These are phyloP conservation scores for Cutaneotrichosporon cavernicola DNA, from an alignment of 1,284 basidiomycete species.

Conservation along the genomic window DNA sequence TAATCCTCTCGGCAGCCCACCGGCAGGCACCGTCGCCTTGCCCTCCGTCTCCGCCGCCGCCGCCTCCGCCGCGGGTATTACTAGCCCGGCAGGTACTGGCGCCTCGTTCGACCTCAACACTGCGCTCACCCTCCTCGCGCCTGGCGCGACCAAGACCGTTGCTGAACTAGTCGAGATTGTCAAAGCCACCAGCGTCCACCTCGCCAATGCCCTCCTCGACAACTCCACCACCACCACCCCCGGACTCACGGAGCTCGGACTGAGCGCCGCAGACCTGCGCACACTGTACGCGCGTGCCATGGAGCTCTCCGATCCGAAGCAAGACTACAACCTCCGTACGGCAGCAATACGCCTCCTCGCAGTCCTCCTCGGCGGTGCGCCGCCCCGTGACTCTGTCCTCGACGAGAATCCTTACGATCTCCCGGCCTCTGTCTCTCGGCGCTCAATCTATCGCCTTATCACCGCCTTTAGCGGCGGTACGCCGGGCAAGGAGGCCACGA, in stretches of 20 bases:
- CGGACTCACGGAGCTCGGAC: slow-evolving; percentile 19
- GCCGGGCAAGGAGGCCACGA: slow-evolving; percentile 23
- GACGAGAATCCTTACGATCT: slow-evolving; percentile 22
- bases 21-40: slow-evolving; percentile 14
- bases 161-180: slow-evolving; percentile 36
- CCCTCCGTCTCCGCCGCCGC: neutral
- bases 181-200: slow-evolving; percentile 39
- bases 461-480: slow-evolving; percentile 23
- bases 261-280: slow-evolving; percentile 27
- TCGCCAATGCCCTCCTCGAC: slow-evolving; percentile 33
- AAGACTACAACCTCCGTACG: slow-evolving; percentile 36
- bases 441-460: slow-evolving; percentile 38
- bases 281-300: slow-evolving; percentile 37
- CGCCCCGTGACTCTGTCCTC: slow-evolving; percentile 31
- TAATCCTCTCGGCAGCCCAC: slow-evolving; percentile 14
- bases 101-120: slow-evolving; percentile 38
- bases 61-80: neutral
- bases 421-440: slow-evolving; percentile 32
- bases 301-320: slow-evolving; percentile 29
- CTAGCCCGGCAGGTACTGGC: neutral
- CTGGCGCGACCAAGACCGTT: slow-evolving; percentile 26
- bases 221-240: slow-evolving; percentile 10
- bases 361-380: slow-evolving; percentile 34
- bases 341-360: slow-evolving; percentile 44
- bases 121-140: slow-evolving; percentile 38